These are phyloP conservation scores for Penicillium alfredii DNA, from an alignment of 495 filamentous ascomycete species.

Conservation along the genomic window DNA sequence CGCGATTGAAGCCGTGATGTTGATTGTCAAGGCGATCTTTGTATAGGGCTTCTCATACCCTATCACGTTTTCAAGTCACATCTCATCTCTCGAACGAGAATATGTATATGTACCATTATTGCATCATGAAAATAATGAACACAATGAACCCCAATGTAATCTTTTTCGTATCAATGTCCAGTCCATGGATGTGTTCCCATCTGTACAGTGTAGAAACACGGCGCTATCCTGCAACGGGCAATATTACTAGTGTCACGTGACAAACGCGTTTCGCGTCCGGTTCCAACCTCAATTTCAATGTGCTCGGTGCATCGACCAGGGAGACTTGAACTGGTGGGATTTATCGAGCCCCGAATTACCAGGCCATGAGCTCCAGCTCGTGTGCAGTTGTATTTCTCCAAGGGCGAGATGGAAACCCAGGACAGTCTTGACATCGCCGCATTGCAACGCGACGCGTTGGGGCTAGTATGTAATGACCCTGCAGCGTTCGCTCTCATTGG, in stretches of 20 bases:
- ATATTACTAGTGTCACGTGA: slow-evolving; percentile 38
- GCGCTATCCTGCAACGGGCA: slow-evolving; percentile 23
- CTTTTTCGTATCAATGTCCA: too few relatives aligned
- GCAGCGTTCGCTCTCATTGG: slow-evolving; percentile 27
- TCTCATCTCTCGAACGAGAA: neutral
- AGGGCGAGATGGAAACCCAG: slow-evolving; percentile 43
- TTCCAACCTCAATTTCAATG: slow-evolving; percentile 8
- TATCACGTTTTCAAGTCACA: too few relatives aligned
- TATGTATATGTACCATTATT: slow-evolving; percentile 7
- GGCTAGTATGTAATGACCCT: slow-evolving; percentile 35
- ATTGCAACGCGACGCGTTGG: slow-evolving; percentile 46
- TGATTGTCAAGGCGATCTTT: neutral
- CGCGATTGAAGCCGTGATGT: slow-evolving; percentile 55
- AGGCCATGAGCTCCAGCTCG: too few relatives aligned
- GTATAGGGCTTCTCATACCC: slow-evolving; percentile 18
- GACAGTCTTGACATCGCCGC: slow-evolving; percentile 46
- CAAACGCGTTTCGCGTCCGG: slow-evolving; percentile 32
- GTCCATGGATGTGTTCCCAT: too few relatives aligned
- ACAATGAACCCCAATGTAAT: neutral
- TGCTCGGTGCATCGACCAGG: too few relatives aligned
- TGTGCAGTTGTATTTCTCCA: too few relatives aligned
- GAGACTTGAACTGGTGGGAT: too few relatives aligned
- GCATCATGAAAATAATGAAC: slow-evolving; percentile 3
- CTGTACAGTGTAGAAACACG: slow-evolving; percentile 1
- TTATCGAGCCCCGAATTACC: too few relatives aligned